Percentiles rank a stretch among this genome's conserved stretches.
Conservation (phyloP, 345 rosid genomes). For the Anastatica hierochuntica region DNA sequence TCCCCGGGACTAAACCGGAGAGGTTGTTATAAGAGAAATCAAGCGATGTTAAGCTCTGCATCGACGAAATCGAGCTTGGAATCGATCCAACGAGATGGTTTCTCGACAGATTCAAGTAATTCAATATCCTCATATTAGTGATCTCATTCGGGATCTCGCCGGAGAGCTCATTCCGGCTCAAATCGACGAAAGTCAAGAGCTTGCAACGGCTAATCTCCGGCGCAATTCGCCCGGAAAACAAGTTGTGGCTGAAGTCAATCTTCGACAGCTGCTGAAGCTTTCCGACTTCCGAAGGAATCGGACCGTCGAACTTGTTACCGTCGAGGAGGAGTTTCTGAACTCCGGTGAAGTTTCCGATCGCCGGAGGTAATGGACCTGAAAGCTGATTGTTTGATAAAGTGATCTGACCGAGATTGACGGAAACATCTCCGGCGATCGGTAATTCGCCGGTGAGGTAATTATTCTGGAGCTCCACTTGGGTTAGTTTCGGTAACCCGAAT, state of each 20-base stretch:
- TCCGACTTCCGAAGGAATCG: constrained; percentile 69
- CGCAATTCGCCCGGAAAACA: constrained; percentile 50
- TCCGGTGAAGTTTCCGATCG: constrained; percentile 65
- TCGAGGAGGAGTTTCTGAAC: constrained; percentile 82
- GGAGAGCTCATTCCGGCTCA: constrained; percentile 67
- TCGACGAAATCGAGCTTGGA: constrained; percentile 59
- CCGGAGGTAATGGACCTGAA: constrained; percentile 60
- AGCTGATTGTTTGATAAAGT: constrained; percentile 72
- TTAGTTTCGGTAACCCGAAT: constrained; percentile 54
- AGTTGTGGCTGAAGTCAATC: constrained; percentile 71
- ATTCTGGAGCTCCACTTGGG: constrained; percentile 74
- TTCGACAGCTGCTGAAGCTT: constrained; percentile 68
- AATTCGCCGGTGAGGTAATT: constrained; percentile 57
- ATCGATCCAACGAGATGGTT: constrained; percentile 64
- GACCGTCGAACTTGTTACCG: constrained; percentile 70
- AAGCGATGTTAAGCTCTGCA: constrained; percentile 90
- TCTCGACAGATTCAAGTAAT: constrained; percentile 75
- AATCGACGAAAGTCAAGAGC: constrained; percentile 69
- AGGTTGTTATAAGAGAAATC: constrained; percentile 90
- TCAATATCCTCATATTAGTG: constrained; percentile 66
- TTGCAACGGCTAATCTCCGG: constrained; percentile 74
- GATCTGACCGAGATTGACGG: constrained; percentile 60
- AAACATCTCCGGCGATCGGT: constrained; percentile 38
- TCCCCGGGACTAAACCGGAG: constrained; percentile 79
- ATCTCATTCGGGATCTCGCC: constrained; percentile 76